Evolutionary conservation across 352 stramenopile genomes (phyloP), one percentile per base, ranked within the genome.

Genomic region (Globisporangium solare): DNA sequence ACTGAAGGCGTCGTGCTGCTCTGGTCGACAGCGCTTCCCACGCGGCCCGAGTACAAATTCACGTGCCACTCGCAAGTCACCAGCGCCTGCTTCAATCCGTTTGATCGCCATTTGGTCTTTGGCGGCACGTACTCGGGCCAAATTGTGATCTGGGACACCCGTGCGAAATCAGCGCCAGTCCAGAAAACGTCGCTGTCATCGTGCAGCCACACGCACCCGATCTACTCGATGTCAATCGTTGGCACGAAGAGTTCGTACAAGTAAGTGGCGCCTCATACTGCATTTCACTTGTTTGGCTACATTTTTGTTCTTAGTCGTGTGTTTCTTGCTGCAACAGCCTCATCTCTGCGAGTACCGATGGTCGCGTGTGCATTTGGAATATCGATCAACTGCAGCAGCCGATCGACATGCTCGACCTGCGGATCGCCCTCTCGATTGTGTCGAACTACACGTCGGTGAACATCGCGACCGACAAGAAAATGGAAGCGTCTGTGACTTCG

Each of bases 51-150:
- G 55, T 95, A 93, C 60, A 82, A 83, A 6, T 95, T 95, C 61
- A 95, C 83, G 4, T 93, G 85, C 35, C 81, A 93, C 63, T 92
- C 85, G 27, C 83, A 93, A 46, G 77, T 94, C 53, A 94, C 83
- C 15, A 90, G 79, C 37, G 85, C 85, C 4, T 92, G 83, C 62
- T 95, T 95, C 65, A 90, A 91, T 53, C 85, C 85, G 31, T 95
- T 92, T 45, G 85, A 95, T 51, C 83, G 85, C 21, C 79, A 95
- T 61, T 61, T 95, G 62, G 79, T 95, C 59, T 80, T 95, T 45
- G 85, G 85, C 31, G 85, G 83, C 13, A 95, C 85, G 24, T 95
- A 95, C 61, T 89, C 85, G 37, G 85, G 85, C 8, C 85, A 95
- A 45, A 82, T 94, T 49, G 86, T 95, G 41, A 66, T 94, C 27